Conservation (phyloP, 2,329 filamentous ascomycete species). For the Conoideocrella luteorostrata region DNA sequence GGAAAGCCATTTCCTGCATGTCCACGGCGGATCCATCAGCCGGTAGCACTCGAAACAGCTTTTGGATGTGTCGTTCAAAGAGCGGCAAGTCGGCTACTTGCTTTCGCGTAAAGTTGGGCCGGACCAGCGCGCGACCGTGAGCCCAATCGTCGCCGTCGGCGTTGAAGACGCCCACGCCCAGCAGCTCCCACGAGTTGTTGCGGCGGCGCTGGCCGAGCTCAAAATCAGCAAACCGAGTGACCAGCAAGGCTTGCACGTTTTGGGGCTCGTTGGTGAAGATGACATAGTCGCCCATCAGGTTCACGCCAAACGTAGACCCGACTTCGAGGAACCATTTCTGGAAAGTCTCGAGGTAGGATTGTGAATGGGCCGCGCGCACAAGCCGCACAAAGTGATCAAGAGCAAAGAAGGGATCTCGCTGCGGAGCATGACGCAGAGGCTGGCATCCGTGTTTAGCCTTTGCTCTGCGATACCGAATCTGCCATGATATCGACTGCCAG, state of each 20-base stretch:
- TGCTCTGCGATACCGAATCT: too few species aligned
- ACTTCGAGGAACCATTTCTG: not conserved
- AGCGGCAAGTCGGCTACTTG: constrained; percentile 36
- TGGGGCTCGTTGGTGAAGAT: constrained; percentile 17
- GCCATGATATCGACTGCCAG: too few species aligned
- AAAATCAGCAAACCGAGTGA: constrained; percentile 19
- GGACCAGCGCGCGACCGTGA: constrained; percentile 29
- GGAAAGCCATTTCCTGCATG: constrained; percentile 34
- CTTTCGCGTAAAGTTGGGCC: constrained; percentile 34
- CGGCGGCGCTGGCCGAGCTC: constrained; percentile 18
- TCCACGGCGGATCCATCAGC: constrained; percentile 19
- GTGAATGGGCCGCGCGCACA: too few species aligned
- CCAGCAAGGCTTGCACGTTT: constrained; percentile 21
- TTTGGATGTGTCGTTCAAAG: constrained; percentile 30
- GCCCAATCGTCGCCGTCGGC: constrained; percentile 28
- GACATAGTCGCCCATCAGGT: not conserved
- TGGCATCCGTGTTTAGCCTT: not conserved
- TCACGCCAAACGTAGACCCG: not conserved
- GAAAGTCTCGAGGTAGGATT: not conserved
- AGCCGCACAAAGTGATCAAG: not conserved
- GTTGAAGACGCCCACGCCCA: constrained; percentile 37
- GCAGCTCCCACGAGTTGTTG: constrained; percentile 25
- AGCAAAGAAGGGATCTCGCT: not conserved
- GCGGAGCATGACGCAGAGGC: not conserved
- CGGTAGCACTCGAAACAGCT: constrained; percentile 16